Evolutionary conservation across 2,329 filamentous ascomycete species (phyloP).

Genomic region (Penicillium italicum): DNA sequence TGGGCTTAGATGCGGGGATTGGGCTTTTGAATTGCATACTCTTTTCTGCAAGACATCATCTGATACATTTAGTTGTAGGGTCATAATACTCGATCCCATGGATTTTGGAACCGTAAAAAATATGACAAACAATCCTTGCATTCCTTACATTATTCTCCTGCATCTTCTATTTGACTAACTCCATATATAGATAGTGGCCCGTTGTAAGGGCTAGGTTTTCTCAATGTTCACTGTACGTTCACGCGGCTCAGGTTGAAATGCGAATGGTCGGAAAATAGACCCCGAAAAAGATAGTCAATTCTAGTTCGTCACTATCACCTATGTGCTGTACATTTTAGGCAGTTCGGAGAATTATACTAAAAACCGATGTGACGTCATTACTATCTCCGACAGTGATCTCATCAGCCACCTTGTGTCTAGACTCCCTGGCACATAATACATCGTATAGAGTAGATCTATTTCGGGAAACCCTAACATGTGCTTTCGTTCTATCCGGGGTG

Average conservation of each 20-base stretch:
- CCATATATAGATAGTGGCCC: neutral
- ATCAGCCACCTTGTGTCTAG: neutral
- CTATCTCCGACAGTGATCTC: neutral
- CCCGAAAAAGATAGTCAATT: neutral
- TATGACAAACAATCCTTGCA: neutral
- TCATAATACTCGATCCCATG: neutral
- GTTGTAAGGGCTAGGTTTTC: neutral
- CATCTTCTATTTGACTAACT: neutral
- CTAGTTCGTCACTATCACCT: slow-evolving; percentile 4
- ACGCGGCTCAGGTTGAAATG: neutral
- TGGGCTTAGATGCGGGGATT: neutral
- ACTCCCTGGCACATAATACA: neutral
- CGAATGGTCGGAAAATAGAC: neutral
- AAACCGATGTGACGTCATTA: neutral
- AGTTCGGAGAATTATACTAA: neutral
- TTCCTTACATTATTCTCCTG: neutral
- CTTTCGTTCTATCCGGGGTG: neutral
- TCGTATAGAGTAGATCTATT: neutral
- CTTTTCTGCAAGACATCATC: neutral
- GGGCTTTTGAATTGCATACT: neutral
- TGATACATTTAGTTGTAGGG: neutral
- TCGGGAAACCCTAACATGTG: neutral
- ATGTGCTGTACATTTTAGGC: neutral
- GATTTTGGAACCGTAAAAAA: neutral
- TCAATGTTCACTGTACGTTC: neutral